phyloP scores from a whole-genome alignment of 768 basidiomycete species.

The Rhizopogon vinicolor region DNA sequence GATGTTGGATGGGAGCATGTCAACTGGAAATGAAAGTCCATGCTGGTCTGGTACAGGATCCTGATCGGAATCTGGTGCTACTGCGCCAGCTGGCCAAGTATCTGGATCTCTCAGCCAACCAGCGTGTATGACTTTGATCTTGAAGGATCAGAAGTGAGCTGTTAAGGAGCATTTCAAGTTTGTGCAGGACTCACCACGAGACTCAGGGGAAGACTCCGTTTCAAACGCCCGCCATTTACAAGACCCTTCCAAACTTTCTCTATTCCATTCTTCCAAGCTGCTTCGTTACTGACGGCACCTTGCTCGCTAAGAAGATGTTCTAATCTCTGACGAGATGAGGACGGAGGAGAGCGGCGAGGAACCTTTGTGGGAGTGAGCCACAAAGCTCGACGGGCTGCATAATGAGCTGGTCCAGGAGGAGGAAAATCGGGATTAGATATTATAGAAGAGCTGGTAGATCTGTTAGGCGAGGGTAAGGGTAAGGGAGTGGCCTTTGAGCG shows the following conservation, averaged over 20 bases:
- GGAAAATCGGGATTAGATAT: slow-evolving; percentile 33
- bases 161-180: neutral
- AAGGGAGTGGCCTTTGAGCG: slow-evolving; percentile 2
- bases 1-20: neutral
- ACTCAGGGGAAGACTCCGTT: slow-evolving; percentile 54
- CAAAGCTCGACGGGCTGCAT: slow-evolving; percentile 53
- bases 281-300: slow-evolving; percentile 43
- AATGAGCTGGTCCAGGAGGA: slow-evolving; percentile 60
- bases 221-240: slow-evolving; percentile 51
- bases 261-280: slow-evolving; percentile 52
- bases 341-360: slow-evolving; percentile 18
- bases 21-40: neutral
- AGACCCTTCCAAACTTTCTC: slow-evolving; percentile 64
- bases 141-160: slow-evolving; percentile 10
- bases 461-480: neutral
- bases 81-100: slow-evolving; percentile 66
- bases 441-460: slow-evolving; percentile 1
- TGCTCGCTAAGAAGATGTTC: slow-evolving; percentile 45
- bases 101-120: slow-evolving; percentile 69
- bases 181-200: slow-evolving; percentile 48
- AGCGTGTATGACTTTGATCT: slow-evolving; percentile 72
- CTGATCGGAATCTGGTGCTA: slow-evolving; percentile 62
- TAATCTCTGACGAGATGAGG: slow-evolving; percentile 41
- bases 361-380: slow-evolving; percentile 43
- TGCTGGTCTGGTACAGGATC: slow-evolving; percentile 12